Base-by-base conservation (phyloP, 352 stramenopile species). In the Pythium biforme region DNA sequence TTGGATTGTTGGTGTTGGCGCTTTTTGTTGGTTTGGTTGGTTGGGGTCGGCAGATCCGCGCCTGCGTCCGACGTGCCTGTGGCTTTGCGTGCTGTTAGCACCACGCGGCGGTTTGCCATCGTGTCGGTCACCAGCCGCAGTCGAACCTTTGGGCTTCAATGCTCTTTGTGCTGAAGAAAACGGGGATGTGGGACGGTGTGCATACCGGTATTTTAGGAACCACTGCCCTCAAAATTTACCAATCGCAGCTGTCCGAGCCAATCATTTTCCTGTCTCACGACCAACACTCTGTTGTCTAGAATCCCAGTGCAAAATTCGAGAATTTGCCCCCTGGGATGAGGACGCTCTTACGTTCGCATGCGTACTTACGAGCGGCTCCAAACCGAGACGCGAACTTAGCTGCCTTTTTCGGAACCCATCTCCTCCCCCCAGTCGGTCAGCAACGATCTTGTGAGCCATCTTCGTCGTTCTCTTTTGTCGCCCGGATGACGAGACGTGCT, bases 151-250 rank as follows among this genome's bases (percentile, higher is more conserved):
- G 23, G 12, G 14, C 15, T 39, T 43, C 40, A 41, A 46, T 37
- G 14, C n/a, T n/a, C n/a, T n/a, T n/a, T n/a, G n/a, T n/a, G n/a
- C n/a, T n/a, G n/a, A n/a, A n/a, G n/a, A 37, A 11, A 37, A 37
- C 31, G 31, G 8, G 14, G 7, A 34, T 37, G 7, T 27, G 49
- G 19, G 12, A 4, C 19, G 15, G 22, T 20, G 31, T 54, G 55
- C 37, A 69, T 60, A n/a, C n/a, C n/a, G n/a, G n/a, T n/a, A 69
- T 64, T 64, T 64, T 57, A 45, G 47, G 62, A 68, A 63, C 34
- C 37, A 48, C 8, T 4, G 9, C 56, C 23, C 3, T 20, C 19
- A 63, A 69, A 64, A 56, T 47, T 62, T 48, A 58, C 34, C 45
- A 67, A 61, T 37, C 14, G 37, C 43, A 5, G 17, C 2, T 22